Evolutionary conservation across 805 yeast genomes (phyloP), one percentile per base, ranked within the genome.

Genomic region (Ogataea sp.): DNA sequence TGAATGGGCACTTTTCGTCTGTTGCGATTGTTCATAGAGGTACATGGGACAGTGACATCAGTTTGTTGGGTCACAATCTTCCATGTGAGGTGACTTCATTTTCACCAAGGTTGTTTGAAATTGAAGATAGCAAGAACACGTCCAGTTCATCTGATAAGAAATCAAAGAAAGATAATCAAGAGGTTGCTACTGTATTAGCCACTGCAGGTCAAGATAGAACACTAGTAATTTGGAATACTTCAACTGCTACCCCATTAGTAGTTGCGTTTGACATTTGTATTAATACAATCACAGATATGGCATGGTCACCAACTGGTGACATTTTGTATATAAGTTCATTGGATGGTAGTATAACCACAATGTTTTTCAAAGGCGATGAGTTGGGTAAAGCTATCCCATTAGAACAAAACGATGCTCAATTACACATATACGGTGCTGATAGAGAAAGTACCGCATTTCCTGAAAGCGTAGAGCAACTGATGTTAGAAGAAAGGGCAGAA

Each of bases 121-220:
- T 50, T 15, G 24, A n/a, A n/a, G n/a, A n/a, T n/a, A n/a, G n/a
- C n/a, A n/a, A n/a, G n/a, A n/a, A n/a, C n/a, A n/a, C n/a, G n/a
- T n/a, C n/a, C n/a, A n/a, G n/a, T n/a, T n/a, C n/a, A n/a, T n/a
- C n/a, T n/a, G n/a, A n/a, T n/a, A n/a, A 45, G 16, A 50, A 48
- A 17, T 48, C 49, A 17, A 36, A 38, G 17, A 34, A 36, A 16
- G 40, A 27, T 16, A 28, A 42, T 40, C 27, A 36, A 46, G 38
- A 42, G 51, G 56, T 40, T 62, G 68, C 83, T 7, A 81, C 96
- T 0, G 74, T 90, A 1, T 67, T 90, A n/a, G 96, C 97, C 2
- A 83, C 96, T 23, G 96, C 90, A 13, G 97, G 97, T 10, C 97
- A 90, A 60, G 98, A 90, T 59, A 79, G 85, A 51, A 74, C 88